Evolutionary conservation across 495 filamentous ascomycete species (phyloP), one percentile per base, ranked within the genome.

Genomic region (Pseudoneurospora amorphoporcata): DNA sequence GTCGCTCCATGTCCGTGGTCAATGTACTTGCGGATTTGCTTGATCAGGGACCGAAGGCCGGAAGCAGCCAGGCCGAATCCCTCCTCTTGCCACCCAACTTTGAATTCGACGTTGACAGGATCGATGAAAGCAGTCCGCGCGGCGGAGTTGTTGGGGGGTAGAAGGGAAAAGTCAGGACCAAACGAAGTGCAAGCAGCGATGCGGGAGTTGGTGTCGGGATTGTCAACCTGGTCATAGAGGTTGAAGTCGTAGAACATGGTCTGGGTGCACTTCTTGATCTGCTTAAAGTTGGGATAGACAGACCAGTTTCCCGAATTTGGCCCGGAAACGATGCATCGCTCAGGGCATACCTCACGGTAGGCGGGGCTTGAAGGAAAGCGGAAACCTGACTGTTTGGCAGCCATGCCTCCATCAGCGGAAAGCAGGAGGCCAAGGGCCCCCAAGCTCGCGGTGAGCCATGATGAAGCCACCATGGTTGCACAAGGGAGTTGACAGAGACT

Each of bases 141-240:
- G 29, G 29, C 53, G 23, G 53, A 61, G 53, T 61, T 16, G 53
- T 61, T 61, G 53, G 53, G 53, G 2, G 53, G 53, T 32, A 61
- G 1, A 12, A 61, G 12, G 53, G 53, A 61, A 12, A 61, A 61
- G 12, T 61, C 45, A 9, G 73, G 16, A 70, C 81, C 81, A 45
- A 73, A 81, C 0, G 80, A 79, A 23, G 73, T 70, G 74, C 81
- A 83, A 41, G 81, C 76, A 53, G 76, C 73, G 65, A 83, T 79
- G 40, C 75, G 76, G 70, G 81, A 80, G 45, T 45, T 43, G n/a
- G 17, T 23, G 29, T 39, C 65, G 14, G 40, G 32, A 69, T 83
- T 75, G 68, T 83, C 80, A 47, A 83, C 79, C 10, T 47, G 43
- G 69, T 82, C 79, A 41, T 78, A 76, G 45, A 82, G 69, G 32